Evolutionary conservation across 192 early-diverging fungal species (phyloP).

Genomic region (Coemansia reversa): DNA sequence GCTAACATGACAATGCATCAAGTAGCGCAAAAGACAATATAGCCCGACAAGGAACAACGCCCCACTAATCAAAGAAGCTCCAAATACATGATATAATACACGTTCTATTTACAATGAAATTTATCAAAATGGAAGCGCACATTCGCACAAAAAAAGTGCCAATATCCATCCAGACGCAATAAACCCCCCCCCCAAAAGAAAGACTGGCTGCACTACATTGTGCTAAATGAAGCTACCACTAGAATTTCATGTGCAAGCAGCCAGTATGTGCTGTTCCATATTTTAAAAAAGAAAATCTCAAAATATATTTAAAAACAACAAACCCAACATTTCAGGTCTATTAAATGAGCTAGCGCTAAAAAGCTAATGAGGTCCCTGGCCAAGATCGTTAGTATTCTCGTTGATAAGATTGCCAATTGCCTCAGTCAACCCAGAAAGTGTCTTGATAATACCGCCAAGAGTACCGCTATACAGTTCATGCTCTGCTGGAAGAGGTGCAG

Average conservation of each 20-base stretch:
- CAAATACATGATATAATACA: too few relatives aligned
- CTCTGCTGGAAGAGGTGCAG: constrained; percentile 38
- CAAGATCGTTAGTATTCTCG: constrained; percentile 48
- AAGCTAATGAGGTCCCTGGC: constrained; percentile 45
- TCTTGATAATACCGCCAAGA: constrained; percentile 45
- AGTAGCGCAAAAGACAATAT: too few relatives aligned
- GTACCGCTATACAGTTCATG: constrained; percentile 37
- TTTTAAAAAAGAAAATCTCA: background rate
- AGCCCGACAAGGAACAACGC: too few relatives aligned
- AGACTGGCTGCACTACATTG: background rate
- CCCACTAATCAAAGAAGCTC: too few relatives aligned
- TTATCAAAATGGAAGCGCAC: too few relatives aligned
- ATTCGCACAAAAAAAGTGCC: too few relatives aligned
- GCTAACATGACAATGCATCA: too few relatives aligned
- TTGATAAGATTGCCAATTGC: constrained; percentile 44
- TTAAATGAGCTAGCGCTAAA: constrained; percentile 9
- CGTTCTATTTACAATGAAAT: too few relatives aligned
- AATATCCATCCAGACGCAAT: background rate
- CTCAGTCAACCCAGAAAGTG: constrained; percentile 33
- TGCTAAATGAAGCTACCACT: background rate
- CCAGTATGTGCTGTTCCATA: too few relatives aligned
- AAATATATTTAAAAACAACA: constrained; percentile 14
- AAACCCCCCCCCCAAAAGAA: background rate
- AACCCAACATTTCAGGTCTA: constrained; percentile 2
- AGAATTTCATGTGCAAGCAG: background rate